phyloP scores from a whole-genome alignment of 78 protist species.

The Tieghemostelium lacteum region DNA sequence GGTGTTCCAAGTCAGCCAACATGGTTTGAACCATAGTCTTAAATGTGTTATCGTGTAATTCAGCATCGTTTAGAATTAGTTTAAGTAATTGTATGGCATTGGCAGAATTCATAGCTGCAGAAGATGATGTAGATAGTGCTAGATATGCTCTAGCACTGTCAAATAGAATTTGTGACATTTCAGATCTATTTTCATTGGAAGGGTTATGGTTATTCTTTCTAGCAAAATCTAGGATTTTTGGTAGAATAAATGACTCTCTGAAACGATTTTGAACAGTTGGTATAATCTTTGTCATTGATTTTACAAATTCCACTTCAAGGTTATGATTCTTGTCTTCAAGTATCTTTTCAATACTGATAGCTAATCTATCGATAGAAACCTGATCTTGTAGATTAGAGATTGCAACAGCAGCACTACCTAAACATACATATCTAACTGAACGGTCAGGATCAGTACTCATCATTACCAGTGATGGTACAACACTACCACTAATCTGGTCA shows the following conservation, averaged over 20 bases:
- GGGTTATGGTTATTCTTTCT: slow-evolving; percentile 64
- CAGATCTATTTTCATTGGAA: slow-evolving; percentile 46
- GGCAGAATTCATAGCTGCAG: background rate
- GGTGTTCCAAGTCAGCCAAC: slow-evolving; percentile 22
- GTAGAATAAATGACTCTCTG: slow-evolving; percentile 64
- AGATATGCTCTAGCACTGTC: slow-evolving; percentile 22
- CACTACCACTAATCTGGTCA: slow-evolving; percentile 19
- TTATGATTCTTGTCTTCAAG: slow-evolving; percentile 55
- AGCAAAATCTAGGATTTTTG: slow-evolving; percentile 40
- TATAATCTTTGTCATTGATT: slow-evolving; percentile 42
- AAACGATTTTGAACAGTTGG: slow-evolving; percentile 62
- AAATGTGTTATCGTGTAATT: slow-evolving; percentile 38
- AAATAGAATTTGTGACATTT: slow-evolving; percentile 59
- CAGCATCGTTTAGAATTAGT: slow-evolving; percentile 19
- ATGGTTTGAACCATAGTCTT: slow-evolving; percentile 52
- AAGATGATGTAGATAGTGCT: background rate
- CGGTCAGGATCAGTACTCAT: slow-evolving; percentile 77
- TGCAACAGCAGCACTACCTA: slow-evolving; percentile 40
- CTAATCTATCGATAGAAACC: slow-evolving; percentile 11
- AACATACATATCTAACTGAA: slow-evolving; percentile 33
- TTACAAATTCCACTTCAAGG: slow-evolving; percentile 61
- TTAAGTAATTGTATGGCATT: slow-evolving; percentile 22
- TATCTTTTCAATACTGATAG: slow-evolving; percentile 32
- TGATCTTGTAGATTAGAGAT: slow-evolving; percentile 10
- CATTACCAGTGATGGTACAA: slow-evolving; percentile 59